These are phyloP conservation scores for Tolypocladium endophyticum DNA, from an alignment of 2,329 filamentous ascomycete genomes.

Conservation along the genomic window DNA sequence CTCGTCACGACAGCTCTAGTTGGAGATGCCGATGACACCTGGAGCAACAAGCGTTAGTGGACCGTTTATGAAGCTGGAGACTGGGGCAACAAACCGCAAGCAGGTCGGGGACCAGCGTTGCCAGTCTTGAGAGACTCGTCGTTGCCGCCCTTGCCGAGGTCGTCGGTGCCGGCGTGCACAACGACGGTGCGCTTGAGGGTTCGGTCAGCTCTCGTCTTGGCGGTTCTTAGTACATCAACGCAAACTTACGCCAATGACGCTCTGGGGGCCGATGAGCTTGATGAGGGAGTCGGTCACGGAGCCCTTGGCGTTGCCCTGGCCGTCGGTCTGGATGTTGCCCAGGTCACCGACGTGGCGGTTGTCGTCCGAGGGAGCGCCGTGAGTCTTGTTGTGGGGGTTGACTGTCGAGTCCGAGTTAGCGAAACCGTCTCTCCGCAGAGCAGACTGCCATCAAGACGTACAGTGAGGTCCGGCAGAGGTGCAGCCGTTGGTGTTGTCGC, in stretches of 20 bases:
- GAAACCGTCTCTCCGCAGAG: background rate
- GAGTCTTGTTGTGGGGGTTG: conserved; percentile 89
- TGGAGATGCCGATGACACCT: conserved; percentile 84
- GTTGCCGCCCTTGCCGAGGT: conserved; percentile 84
- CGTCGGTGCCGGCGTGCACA: conserved; percentile 89
- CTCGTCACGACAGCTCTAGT: conserved; percentile 32
- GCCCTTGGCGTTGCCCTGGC: conserved; percentile 80
- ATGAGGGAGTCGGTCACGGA: conserved; percentile 68
- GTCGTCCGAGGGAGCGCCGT: conserved; percentile 76
- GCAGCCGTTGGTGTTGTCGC: conserved; percentile 99
- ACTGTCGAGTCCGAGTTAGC: conserved; percentile 40
- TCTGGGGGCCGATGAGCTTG: conserved; percentile 94
- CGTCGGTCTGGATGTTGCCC: conserved; percentile 94
- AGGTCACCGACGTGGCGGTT: conserved; percentile 93
- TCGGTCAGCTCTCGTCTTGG: conserved; percentile 1
- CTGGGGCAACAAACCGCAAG: conserved; percentile 65
- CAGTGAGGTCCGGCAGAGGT: conserved; percentile 96
- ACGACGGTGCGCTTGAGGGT: conserved; percentile 73
- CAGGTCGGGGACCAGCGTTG: conserved; percentile 85
- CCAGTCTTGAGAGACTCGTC: conserved; percentile 98
- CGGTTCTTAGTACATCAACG: too few species aligned
- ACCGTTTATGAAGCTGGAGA: background rate
- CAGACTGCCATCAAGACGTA: conserved; percentile 34
- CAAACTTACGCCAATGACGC: conserved; percentile 75
- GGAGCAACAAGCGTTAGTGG: background rate